phyloP scores from a whole-genome alignment of 2,329 filamentous ascomycete species.

The Tolypocladium nubicola region DNA sequence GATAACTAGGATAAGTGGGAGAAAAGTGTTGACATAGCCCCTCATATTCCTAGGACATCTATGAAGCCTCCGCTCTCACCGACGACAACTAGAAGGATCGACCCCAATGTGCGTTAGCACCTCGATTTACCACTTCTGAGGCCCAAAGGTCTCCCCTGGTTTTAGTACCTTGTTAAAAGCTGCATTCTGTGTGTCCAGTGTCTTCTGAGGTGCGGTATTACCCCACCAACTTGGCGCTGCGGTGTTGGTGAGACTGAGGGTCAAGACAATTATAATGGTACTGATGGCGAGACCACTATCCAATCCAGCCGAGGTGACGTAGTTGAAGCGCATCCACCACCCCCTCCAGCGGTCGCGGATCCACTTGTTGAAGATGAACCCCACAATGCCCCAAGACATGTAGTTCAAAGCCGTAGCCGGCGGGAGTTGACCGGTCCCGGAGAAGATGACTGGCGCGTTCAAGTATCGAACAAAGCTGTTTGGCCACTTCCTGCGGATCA shows the following conservation, averaged over 20 bases:
- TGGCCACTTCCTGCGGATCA: conserved; percentile 24
- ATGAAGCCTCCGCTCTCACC: neutral
- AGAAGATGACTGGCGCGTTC: conserved; percentile 47
- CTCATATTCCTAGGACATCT: neutral
- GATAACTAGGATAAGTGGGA: too few species aligned
- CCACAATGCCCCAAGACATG: conserved; percentile 45
- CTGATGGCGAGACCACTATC: conserved; percentile 30
- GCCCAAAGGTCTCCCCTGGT: conserved; percentile 46
- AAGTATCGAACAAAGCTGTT: conserved; percentile 38
- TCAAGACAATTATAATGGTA: conserved; percentile 31
- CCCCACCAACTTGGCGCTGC: conserved; percentile 35
- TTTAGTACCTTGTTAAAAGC: conserved; percentile 38
- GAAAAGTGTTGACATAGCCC: neutral
- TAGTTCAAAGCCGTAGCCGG: conserved; percentile 51
- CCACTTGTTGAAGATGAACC: conserved; percentile 46
- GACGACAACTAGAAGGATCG: neutral
- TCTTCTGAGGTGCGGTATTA: conserved; percentile 31
- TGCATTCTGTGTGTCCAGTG: conserved; percentile 41
- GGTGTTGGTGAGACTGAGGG: conserved; percentile 29
- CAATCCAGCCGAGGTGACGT: conserved; percentile 29
- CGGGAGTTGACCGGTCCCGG: conserved; percentile 41
- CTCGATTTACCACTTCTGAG: conserved; percentile 30
- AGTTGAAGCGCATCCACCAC: conserved; percentile 41
- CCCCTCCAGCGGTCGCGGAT: conserved; percentile 41
- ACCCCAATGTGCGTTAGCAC: neutral